These are phyloP conservation scores for Hymenoscyphus albidus DNA, from an alignment of 2,329 filamentous ascomycete species.

Conservation along the genomic window DNA sequence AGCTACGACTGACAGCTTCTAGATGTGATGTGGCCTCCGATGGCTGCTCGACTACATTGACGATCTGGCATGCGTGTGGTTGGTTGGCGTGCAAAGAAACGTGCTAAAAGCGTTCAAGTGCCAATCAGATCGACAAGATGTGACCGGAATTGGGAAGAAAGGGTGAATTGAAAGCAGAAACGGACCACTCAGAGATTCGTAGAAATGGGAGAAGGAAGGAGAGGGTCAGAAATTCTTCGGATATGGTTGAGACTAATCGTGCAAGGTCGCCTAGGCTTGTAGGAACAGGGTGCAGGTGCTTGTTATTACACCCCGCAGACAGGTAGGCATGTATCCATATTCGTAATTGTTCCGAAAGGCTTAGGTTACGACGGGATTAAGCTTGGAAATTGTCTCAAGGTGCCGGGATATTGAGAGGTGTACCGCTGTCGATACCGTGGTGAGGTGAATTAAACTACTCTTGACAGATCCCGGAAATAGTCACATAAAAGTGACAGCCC, in stretches of 20 bases:
- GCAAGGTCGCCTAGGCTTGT: conserved; percentile 15
- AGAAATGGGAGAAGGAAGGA: conserved; percentile 12
- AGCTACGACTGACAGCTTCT: conserved; percentile 22
- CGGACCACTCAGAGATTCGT: conserved; percentile 22
- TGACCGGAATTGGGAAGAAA: conserved; percentile 15
- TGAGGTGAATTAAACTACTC: not conserved
- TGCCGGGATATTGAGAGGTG: conserved; percentile 12
- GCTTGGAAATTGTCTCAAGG: conserved; percentile 18
- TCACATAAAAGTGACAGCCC: conserved; percentile 11
- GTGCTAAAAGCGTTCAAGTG: conserved; percentile 21
- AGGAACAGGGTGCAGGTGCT: conserved; percentile 16
- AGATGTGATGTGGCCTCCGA: conserved; percentile 29
- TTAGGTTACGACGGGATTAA: conserved; percentile 16
- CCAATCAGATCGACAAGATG: conserved; percentile 25
- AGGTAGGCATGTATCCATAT: conserved; percentile 22
- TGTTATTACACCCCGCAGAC: conserved; percentile 24
- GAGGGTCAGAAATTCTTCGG: conserved; percentile 8
- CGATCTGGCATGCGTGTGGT: conserved; percentile 24
- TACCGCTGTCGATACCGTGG: conserved; percentile 8
- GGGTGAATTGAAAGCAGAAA: conserved; percentile 14
- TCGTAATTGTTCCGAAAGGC: conserved; percentile 20
- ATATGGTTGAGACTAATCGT: conserved; percentile 16
- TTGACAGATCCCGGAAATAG: conserved; percentile 10
- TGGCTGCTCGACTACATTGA: conserved; percentile 26
- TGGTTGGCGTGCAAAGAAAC: conserved; percentile 10